Percentiles rank a stretch among this genome's conserved stretches.
Conservation (phyloP, 164 flowering plant species). For the Magnolia officinalis region DNA sequence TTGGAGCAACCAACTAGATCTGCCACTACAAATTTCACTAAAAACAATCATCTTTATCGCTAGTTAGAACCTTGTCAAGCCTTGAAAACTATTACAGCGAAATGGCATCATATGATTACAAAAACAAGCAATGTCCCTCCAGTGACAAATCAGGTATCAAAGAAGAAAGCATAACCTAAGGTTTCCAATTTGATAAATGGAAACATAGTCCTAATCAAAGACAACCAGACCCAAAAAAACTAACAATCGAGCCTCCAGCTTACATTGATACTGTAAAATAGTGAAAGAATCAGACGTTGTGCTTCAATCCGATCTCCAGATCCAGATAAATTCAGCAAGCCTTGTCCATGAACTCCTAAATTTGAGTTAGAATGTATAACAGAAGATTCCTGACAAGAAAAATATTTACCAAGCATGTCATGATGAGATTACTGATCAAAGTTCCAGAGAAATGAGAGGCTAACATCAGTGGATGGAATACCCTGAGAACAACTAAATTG, state of each 20-base stretch:
- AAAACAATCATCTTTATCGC: too few relatives aligned
- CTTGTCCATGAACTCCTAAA: slow-evolving; percentile 98
- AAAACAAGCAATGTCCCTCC: too few relatives aligned
- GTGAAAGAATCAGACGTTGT: slow-evolving; percentile 80
- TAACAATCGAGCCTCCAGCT: slow-evolving; percentile 19
- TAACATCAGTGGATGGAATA: slow-evolving; percentile 19
- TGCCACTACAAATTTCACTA: too few relatives aligned
- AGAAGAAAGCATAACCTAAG: background rate
- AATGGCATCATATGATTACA: too few relatives aligned
- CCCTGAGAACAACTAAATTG: slow-evolving; percentile 85
- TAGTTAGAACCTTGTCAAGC: too few relatives aligned
- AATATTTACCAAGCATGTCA: slow-evolving; percentile 11
- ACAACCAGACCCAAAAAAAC: background rate
- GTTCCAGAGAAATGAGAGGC: background rate
- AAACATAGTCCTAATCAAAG: background rate
- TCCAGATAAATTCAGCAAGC: slow-evolving; percentile 85
- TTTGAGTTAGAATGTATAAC: slow-evolving; percentile 92
- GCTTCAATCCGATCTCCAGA: slow-evolving; percentile 91
- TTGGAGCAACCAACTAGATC: too few relatives aligned
- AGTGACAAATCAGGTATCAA: too few relatives aligned
- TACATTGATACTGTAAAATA: slow-evolving; percentile 89
- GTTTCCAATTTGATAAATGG: background rate
- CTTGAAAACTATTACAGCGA: too few relatives aligned
- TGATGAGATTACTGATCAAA: slow-evolving; percentile 11
- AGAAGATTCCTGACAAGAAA: slow-evolving; percentile 65